Percentiles rank a stretch among this genome's conserved stretches.
Conservation (phyloP, 176 grass and related monocot genomes). For the Pharus latifolius region DNA sequence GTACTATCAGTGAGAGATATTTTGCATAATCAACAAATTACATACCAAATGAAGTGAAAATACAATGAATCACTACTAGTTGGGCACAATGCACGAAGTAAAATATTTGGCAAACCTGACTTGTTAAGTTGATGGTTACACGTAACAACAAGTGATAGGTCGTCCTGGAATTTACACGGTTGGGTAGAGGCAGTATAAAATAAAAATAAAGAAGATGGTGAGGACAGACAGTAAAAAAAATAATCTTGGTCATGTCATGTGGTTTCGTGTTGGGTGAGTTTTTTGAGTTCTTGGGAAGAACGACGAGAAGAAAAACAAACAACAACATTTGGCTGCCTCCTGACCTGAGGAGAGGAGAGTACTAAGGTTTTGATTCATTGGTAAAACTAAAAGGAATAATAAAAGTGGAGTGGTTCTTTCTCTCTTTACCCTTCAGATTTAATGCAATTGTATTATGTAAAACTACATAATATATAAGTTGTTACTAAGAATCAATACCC, state of each 20-base stretch:
- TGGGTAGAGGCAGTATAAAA: background rate
- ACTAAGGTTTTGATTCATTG: background rate
- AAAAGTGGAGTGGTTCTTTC: too few species aligned
- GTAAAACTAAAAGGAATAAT: background rate
- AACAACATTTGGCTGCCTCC: background rate
- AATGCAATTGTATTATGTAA: too few species aligned
- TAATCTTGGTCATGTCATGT: background rate
- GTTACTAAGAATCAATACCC: too few species aligned
- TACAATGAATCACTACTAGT: background rate
- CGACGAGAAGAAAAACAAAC: background rate
- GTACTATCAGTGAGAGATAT: too few species aligned
- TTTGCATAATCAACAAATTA: background rate
- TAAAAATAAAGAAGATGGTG: too few species aligned
- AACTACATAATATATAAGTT: too few species aligned
- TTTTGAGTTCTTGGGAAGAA: background rate
- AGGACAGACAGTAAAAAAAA: background rate
- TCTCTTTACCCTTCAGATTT: too few species aligned
- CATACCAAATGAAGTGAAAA: background rate
- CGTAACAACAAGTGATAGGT: conserved; percentile 1
- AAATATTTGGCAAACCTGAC: background rate
- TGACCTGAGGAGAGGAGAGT: background rate
- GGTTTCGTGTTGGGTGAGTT: background rate
- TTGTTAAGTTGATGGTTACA: background rate
- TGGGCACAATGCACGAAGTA: background rate
- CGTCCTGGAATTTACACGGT: background rate